Conservation (phyloP, 345 rosid genomes). For the Ceriops decandra region DNA sequence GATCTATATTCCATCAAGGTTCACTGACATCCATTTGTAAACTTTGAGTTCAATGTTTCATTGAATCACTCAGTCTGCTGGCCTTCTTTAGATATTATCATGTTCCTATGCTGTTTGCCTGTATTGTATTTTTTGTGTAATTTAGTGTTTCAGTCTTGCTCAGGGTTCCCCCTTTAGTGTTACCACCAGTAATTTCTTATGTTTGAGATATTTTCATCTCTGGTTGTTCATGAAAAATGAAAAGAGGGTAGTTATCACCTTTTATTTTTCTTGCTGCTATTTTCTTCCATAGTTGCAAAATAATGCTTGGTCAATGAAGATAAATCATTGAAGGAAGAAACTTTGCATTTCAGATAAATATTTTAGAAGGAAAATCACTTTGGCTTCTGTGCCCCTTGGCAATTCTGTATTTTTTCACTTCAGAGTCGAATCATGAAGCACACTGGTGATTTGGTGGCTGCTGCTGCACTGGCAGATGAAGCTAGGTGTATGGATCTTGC, state of each 20-base stretch:
- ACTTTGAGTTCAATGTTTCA: not conserved
- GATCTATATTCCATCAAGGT: slow-evolving; percentile 96
- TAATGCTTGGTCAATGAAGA: not conserved
- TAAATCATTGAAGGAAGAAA: not conserved
- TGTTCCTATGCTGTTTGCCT: not conserved
- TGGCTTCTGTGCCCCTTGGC: not conserved
- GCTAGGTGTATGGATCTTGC: slow-evolving; percentile 99
- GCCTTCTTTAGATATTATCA: not conserved
- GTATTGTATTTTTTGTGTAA: not conserved
- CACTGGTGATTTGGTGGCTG: slow-evolving; percentile 86
- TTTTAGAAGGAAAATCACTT: not conserved
- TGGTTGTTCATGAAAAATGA: not conserved
- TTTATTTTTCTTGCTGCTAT: not conserved
- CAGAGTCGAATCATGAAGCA: slow-evolving; percentile 98
- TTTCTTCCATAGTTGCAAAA: not conserved
- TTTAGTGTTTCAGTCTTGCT: too few species aligned
- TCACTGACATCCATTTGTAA: slow-evolving; percentile 14
- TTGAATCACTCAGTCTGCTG: not conserved
- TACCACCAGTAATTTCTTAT: too few species aligned
- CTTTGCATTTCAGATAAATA: too few species aligned
- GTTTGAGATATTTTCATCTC: not conserved
- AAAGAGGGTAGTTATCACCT: not conserved
- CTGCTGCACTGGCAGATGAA: slow-evolving; percentile 97
- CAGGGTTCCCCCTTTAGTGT: too few species aligned
- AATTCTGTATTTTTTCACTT: slow-evolving; percentile 18